Evolutionary conservation across 345 rosid genomes (phyloP).

Genomic region (Passiflora organensis): DNA sequence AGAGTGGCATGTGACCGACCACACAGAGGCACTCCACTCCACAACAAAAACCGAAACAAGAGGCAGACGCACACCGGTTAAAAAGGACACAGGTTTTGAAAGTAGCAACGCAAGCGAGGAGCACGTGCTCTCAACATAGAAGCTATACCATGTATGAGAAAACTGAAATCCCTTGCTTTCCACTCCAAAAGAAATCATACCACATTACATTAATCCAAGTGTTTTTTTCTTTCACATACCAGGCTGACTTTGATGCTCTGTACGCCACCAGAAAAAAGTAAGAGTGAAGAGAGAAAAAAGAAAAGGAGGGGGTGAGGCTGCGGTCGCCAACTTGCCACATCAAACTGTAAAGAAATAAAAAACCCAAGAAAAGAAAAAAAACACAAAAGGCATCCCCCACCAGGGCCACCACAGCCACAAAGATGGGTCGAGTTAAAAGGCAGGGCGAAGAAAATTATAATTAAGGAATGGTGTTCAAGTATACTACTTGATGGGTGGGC

Average conservation of each 20-base stretch:
- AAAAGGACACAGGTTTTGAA: not conserved
- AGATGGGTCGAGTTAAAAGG: slow-evolving; percentile 21
- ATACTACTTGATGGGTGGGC: slow-evolving; percentile 12
- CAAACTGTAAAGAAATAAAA: not conserved
- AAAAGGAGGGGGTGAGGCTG: too few relatives aligned
- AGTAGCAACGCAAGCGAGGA: not conserved
- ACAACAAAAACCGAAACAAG: too few relatives aligned
- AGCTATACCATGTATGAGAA: too few relatives aligned
- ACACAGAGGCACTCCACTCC: not conserved
- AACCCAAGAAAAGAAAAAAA: not conserved
- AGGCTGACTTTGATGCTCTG: too few relatives aligned
- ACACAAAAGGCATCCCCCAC: slow-evolving; percentile 11
- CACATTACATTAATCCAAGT: too few relatives aligned
- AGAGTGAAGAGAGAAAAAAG: too few relatives aligned
- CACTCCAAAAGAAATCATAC: too few relatives aligned
- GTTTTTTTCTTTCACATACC: too few relatives aligned
- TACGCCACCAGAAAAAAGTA: too few relatives aligned
- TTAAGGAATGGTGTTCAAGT: not conserved
- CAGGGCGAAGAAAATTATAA: not conserved
- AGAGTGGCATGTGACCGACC: not conserved
- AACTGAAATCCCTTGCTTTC: too few relatives aligned
- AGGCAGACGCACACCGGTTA: not conserved
- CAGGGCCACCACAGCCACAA: slow-evolving; percentile 23
- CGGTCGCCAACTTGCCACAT: too few relatives aligned
- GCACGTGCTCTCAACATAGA: not conserved